phyloP scores from a whole-genome alignment of 2,329 filamentous ascomycete genomes.

The Trichoderma sp. region DNA sequence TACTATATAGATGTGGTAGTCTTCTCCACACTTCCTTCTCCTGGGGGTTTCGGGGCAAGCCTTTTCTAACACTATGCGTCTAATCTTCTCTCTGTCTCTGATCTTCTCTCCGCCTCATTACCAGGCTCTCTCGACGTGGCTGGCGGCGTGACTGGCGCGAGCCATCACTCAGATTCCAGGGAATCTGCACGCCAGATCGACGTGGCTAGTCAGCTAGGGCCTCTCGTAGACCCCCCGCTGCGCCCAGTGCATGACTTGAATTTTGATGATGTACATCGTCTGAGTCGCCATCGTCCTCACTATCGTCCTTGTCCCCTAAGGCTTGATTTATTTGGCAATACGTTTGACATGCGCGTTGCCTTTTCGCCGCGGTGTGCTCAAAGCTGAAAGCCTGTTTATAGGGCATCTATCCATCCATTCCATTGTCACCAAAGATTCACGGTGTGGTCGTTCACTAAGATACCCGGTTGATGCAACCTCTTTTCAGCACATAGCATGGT shows the following conservation, averaged over 20 bases:
- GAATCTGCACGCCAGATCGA: too few relatives aligned
- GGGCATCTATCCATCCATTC: not conserved
- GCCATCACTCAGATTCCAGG: conserved; percentile 25
- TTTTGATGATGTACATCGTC: conserved; percentile 73
- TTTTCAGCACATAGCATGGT: conserved; percentile 83
- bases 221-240: too few relatives aligned
- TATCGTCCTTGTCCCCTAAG: not conserved
- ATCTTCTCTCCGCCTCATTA: conserved; percentile 34
- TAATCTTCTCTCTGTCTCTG: too few relatives aligned
- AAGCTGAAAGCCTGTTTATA: not conserved
- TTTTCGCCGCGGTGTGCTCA: not conserved
- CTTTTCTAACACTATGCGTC: too few relatives aligned
- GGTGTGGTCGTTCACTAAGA: conserved; percentile 65
- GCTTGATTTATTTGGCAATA: not conserved
- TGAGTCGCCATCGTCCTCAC: conserved; percentile 25
- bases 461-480: conserved; percentile 67
- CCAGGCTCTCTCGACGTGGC: conserved; percentile 27
- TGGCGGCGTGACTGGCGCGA: conserved; percentile 29
- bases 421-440: too few relatives aligned
- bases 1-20: too few relatives aligned
- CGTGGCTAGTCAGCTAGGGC: too few relatives aligned
- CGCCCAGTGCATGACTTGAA: not conserved
- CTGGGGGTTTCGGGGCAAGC: too few relatives aligned
- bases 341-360: not conserved
- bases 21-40: too few relatives aligned